A percentile compares a stretch with the other conserved stretches of the same genome.
phyloP scores from a whole-genome alignment of 805 yeast genomes.

The Myxozyma geophila region DNA sequence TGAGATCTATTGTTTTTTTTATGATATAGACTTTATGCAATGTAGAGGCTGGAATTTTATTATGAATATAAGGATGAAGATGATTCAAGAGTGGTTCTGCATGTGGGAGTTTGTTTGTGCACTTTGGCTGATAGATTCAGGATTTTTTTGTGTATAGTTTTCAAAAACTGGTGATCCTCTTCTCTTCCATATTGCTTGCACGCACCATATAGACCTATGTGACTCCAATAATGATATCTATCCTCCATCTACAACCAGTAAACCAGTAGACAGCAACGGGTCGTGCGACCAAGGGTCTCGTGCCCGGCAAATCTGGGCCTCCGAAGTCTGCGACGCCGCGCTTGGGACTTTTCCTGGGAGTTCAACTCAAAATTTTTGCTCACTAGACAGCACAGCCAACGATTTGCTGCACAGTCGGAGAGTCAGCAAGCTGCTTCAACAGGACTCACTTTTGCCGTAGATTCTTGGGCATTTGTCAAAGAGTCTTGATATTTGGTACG shows the following conservation, averaged over 20 bases:
- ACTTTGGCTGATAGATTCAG: neutral
- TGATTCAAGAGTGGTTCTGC: neutral
- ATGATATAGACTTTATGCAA: neutral
- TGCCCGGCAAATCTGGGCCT: neutral
- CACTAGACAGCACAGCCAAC: neutral
- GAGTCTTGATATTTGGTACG: too few species aligned
- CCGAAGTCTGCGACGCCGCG: neutral
- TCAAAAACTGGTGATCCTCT: neutral
- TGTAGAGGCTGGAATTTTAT: neutral
- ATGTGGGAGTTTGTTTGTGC: constrained; percentile 11
- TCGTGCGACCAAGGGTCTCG: neutral
- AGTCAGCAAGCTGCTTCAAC: too few species aligned
- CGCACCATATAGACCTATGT: too few species aligned
- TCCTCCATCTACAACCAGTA: too few species aligned
- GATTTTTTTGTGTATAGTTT: neutral
- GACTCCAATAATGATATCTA: too few species aligned
- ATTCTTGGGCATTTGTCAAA: too few species aligned
- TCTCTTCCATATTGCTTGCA: too few species aligned
- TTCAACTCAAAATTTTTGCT: constrained; percentile 8
- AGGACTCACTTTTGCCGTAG: too few species aligned
- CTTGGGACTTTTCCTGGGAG: constrained; percentile 11
- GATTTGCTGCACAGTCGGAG: too few species aligned
- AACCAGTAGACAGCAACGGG: neutral
- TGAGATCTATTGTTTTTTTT: too few species aligned
- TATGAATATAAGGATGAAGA: neutral